phyloP scores from a whole-genome alignment of 441 rosid species.

The Dalechampia spathulata region DNA sequence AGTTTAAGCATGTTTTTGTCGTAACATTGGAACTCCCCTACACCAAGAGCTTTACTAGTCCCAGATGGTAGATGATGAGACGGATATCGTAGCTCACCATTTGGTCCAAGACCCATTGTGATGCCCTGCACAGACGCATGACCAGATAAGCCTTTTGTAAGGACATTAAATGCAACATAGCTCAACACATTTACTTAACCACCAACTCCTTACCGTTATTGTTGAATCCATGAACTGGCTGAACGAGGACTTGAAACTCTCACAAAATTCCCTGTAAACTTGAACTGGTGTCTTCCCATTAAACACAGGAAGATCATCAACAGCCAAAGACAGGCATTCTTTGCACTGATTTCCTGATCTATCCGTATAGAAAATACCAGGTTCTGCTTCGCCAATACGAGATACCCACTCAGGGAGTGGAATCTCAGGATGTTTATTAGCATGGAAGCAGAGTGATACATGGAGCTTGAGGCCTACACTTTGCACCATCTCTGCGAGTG shows the following conservation, averaged over 20 bases:
- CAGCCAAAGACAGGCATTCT: constrained; percentile 67
- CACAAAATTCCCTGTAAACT: constrained; percentile 60
- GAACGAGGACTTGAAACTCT: constrained; percentile 72
- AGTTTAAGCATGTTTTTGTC: constrained; percentile 66
- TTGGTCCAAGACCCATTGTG: constrained; percentile 81
- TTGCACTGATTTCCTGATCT: constrained; percentile 41
- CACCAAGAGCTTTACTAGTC: constrained; percentile 33
- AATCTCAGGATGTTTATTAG: constrained; percentile 32
- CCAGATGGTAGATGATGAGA: constrained; percentile 32
- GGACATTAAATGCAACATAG: not conserved
- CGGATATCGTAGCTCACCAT: constrained; percentile 78
- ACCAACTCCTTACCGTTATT: constrained; percentile 41
- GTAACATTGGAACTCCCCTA: constrained; percentile 84
- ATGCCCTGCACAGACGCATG: constrained; percentile 45
- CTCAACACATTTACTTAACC: not conserved
- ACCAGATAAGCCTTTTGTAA: not conserved
- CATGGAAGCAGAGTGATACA: constrained; percentile 69
- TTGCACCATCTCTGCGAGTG: constrained; percentile 70
- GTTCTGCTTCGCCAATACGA: constrained; percentile 41
- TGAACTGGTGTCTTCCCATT: constrained; percentile 66
- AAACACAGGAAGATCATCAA: constrained; percentile 68
- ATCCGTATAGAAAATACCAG: constrained; percentile 51
- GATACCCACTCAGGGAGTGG: constrained; percentile 73
- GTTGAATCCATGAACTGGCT: constrained; percentile 63
- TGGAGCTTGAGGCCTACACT: constrained; percentile 73